Evolutionary conservation across 352 stramenopile species (phyloP).

Genomic region (Pythium phragmitis): DNA sequence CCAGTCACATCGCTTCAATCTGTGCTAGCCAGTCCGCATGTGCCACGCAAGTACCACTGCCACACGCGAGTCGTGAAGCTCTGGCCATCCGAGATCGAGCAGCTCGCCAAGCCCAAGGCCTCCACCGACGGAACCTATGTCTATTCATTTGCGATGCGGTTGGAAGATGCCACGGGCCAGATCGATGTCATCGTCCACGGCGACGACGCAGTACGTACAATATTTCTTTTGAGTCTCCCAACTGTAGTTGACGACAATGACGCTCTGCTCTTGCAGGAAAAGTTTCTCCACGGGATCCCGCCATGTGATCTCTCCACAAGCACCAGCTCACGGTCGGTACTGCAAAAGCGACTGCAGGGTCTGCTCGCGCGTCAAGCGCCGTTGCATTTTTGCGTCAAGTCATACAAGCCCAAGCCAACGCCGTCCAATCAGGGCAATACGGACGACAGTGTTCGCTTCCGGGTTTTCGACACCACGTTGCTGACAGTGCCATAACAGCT

Average conservation of each 20-base stretch:
- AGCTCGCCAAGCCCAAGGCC: slow-evolving; percentile 49
- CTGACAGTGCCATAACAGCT: not conserved
- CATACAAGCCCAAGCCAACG: slow-evolving; percentile 41
- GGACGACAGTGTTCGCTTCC: slow-evolving; percentile 46
- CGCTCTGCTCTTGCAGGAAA: slow-evolving; percentile 36
- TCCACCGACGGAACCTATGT: slow-evolving; percentile 33
- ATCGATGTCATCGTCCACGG: slow-evolving; percentile 72
- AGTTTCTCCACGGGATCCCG: slow-evolving; percentile 70
- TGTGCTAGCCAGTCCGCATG: slow-evolving; percentile 30
- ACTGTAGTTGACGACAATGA: not conserved
- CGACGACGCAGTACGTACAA: slow-evolving; percentile 53
- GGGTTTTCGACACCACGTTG: slow-evolving; percentile 67
- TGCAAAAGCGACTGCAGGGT: slow-evolving; percentile 50
- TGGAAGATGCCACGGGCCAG: slow-evolving; percentile 46
- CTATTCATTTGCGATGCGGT: slow-evolving; percentile 67
- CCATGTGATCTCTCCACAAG: slow-evolving; percentile 56
- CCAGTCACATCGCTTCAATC: slow-evolving; percentile 40
- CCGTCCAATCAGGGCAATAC: not conserved
- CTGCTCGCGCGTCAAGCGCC: slow-evolving; percentile 27
- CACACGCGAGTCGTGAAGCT: slow-evolving; percentile 39
- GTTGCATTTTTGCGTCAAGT: slow-evolving; percentile 72
- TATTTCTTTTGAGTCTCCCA: not conserved
- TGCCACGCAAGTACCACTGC: slow-evolving; percentile 71
- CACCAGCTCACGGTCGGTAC: slow-evolving; percentile 46
- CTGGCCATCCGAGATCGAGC: slow-evolving; percentile 48